Evolutionary conservation across 495 filamentous ascomycete species (phyloP).

Genomic region (Xylaria bambusicola): DNA sequence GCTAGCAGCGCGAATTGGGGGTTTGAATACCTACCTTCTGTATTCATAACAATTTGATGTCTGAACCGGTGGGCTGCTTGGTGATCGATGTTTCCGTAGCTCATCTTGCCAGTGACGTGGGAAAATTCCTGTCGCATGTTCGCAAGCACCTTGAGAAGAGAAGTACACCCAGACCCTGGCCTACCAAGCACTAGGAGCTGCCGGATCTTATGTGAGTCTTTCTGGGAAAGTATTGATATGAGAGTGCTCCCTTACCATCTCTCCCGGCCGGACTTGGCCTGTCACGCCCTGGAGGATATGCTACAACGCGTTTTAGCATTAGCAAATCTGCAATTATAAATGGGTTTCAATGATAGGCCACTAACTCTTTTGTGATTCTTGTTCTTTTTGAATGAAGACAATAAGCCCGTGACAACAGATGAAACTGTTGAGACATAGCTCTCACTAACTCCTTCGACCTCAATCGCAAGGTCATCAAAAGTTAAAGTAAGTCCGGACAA

Average conservation of each 20-base stretch:
- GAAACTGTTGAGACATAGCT: not conserved
- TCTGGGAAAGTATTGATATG: too few species aligned
- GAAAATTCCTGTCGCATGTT: slow-evolving; percentile 68
- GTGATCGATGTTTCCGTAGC: slow-evolving; percentile 65
- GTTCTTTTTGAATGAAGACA: not conserved
- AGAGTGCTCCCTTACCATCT: not conserved
- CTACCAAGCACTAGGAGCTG: slow-evolving; percentile 67
- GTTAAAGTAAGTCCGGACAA: not conserved
- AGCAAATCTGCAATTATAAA: not conserved
- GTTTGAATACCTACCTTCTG: not conserved
- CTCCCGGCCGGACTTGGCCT: slow-evolving; percentile 5
- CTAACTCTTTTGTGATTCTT: not conserved
- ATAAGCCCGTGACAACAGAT: not conserved
- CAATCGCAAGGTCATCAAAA: not conserved
- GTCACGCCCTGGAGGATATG: not conserved
- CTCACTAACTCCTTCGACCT: not conserved
- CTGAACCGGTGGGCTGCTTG: slow-evolving; percentile 29
- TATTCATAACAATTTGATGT: not conserved
- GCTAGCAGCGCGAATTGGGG: slow-evolving; percentile 30
- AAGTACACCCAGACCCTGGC: slow-evolving; percentile 72
- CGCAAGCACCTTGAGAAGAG: slow-evolving; percentile 68
- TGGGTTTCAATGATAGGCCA: not conserved
- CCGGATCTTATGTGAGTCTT: too few species aligned
- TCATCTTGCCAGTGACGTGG: slow-evolving; percentile 61
- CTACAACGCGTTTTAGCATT: not conserved